phyloP scores from a whole-genome alignment of 176 grass and related monocot species.

The Coix lacrymajobi region DNA sequence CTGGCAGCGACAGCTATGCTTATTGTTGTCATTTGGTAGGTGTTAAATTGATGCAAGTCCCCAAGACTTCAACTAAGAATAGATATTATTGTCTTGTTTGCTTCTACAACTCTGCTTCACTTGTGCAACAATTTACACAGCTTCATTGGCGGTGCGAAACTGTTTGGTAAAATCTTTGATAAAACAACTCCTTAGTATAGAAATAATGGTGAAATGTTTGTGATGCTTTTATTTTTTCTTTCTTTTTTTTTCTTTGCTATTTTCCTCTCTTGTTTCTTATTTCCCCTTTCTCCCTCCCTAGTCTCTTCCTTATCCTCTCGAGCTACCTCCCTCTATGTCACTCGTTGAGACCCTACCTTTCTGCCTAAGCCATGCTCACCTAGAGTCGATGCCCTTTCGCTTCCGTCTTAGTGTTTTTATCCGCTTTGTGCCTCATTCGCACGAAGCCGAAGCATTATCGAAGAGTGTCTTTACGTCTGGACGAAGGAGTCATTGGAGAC shows the following conservation, averaged over 20 bases:
- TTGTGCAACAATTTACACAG: not conserved
- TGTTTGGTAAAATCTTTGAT: not conserved
- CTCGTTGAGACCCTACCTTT: too few relatives aligned
- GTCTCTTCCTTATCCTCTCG: not conserved
- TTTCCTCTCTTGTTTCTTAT: not conserved
- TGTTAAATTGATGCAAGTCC: not conserved
- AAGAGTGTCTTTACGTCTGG: not conserved
- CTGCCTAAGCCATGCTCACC: not conserved
- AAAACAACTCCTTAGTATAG: too few relatives aligned
- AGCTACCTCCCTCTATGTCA: fast-evolving
- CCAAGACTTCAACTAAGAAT: not conserved
- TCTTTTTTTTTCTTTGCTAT: too few relatives aligned
- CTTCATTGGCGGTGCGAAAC: not conserved
- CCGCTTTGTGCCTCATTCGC: not conserved
- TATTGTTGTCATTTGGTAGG: not conserved
- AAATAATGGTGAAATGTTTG: too few relatives aligned
- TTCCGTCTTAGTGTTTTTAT: not conserved
- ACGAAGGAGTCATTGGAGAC: not conserved
- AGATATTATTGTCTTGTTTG: not conserved
- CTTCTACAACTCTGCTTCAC: not conserved
- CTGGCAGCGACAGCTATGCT: not conserved
- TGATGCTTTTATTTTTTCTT: too few relatives aligned
- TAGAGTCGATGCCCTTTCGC: not conserved
- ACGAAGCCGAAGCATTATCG: not conserved
- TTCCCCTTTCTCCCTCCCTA: too few relatives aligned